Conservation (phyloP, 2,329 filamentous ascomycete species). For the Apiospora phragmitis region DNA sequence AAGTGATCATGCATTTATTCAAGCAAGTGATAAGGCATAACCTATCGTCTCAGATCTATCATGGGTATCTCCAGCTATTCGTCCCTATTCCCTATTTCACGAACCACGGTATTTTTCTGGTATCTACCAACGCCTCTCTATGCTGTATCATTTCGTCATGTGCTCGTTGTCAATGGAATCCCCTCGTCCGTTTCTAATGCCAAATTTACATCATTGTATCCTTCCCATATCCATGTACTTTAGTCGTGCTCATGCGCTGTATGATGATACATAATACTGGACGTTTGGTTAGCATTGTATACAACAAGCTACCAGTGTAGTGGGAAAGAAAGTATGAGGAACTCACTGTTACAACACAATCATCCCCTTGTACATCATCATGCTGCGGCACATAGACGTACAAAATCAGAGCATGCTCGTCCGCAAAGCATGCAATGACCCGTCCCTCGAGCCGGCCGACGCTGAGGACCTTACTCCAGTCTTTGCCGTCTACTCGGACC, state of each 20-base stretch:
- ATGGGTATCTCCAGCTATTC: background rate
- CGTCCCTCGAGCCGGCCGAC: constrained; percentile 86
- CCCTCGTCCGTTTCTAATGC: background rate
- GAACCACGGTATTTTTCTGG: background rate
- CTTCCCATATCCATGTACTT: background rate
- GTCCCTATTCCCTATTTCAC: background rate
- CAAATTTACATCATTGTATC: background rate
- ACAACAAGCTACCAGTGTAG: background rate
- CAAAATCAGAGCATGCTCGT: constrained; percentile 78
- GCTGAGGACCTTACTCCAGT: constrained; percentile 93
- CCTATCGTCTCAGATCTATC: background rate
- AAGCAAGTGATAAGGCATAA: background rate
- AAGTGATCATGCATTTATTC: background rate
- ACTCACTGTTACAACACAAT: constrained; percentile 75
- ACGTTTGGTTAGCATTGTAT: background rate
- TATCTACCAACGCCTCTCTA: background rate
- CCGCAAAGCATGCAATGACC: constrained; percentile 88
- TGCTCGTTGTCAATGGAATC: background rate
- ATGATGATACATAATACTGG: constrained; percentile 13
- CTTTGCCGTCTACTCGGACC: constrained; percentile 87
- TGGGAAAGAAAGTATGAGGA: background rate
- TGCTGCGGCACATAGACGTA: constrained; percentile 79
- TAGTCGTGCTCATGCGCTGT: background rate
- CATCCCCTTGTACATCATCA: constrained; percentile 64
- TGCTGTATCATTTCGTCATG: background rate